These are phyloP conservation scores for Coix lacrymajobi DNA, from an alignment of 176 grass and related monocot species.

Conservation along the genomic window DNA sequence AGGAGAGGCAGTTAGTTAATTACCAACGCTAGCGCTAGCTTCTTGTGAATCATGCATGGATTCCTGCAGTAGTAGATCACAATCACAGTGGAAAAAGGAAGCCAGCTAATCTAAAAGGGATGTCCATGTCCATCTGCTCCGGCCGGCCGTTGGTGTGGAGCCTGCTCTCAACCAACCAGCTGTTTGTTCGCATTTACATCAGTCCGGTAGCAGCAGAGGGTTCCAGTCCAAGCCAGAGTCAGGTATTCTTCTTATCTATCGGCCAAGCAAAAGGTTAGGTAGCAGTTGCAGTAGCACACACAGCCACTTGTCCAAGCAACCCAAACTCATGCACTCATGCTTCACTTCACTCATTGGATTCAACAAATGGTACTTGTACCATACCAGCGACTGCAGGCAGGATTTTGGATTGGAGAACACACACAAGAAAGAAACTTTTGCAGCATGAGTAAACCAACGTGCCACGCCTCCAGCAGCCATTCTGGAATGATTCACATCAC, in stretches of 20 bases:
- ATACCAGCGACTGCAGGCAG: background rate
- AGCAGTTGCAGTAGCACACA: background rate
- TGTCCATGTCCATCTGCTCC: background rate
- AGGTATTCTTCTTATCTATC: background rate
- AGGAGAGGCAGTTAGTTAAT: background rate
- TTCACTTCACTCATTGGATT: background rate
- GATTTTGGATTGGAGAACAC: background rate
- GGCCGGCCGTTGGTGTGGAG: background rate
- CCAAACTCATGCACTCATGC: background rate
- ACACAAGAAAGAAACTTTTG: background rate
- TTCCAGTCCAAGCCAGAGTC: constrained; percentile 12
- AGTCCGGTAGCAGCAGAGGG: background rate
- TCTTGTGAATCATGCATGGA: background rate
- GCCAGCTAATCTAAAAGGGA: background rate
- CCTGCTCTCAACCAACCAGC: background rate
- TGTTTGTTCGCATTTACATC: constrained; percentile 8
- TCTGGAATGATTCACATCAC: constrained; percentile 36
- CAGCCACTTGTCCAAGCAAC: background rate
- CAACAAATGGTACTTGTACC: background rate
- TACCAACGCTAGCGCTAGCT: background rate
- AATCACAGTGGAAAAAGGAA: background rate
- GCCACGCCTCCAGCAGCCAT: constrained; percentile 11
- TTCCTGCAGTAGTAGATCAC: background rate
- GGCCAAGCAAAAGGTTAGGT: constrained; percentile 29
- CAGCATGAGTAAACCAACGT: background rate